Evolutionary conservation across 345 rosid genomes (phyloP).

Genomic region (Boechera stricta): DNA sequence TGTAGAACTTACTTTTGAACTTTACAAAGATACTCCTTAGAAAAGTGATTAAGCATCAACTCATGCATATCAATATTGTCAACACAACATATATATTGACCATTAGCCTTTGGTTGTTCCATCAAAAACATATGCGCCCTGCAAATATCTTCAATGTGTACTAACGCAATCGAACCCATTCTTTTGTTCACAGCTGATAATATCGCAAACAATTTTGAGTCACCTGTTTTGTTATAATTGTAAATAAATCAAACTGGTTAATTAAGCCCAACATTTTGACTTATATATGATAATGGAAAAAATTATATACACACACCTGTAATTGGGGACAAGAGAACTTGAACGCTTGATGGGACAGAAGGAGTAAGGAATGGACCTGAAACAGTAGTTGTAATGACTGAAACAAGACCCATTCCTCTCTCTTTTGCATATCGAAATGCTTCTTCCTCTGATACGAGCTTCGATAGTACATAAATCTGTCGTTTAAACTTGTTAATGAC

Average conservation of each 20-base stretch:
- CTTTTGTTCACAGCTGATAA: slow-evolving; percentile 68
- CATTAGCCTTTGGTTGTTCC: slow-evolving; percentile 63
- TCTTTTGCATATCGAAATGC: slow-evolving; percentile 72
- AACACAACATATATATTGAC: slow-evolving; percentile 69
- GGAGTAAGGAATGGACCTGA: slow-evolving; percentile 76
- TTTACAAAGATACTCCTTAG: slow-evolving; percentile 41
- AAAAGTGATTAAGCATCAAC: slow-evolving; percentile 50
- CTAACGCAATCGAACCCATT: slow-evolving; percentile 80
- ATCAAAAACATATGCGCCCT: slow-evolving; percentile 72
- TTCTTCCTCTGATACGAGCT: slow-evolving; percentile 74
- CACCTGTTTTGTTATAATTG: slow-evolving; percentile 50
- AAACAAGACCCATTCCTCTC: slow-evolving; percentile 66
- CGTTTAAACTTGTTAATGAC: neutral
- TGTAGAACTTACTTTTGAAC: slow-evolving; percentile 46
- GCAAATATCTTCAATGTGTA: slow-evolving; percentile 83
- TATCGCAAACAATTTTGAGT: slow-evolving; percentile 57
- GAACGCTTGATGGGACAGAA: slow-evolving; percentile 73
- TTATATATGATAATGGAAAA: neutral
- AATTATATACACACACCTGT: slow-evolving; percentile 50
- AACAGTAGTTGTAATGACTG: slow-evolving; percentile 73
- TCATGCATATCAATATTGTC: slow-evolving; percentile 51
- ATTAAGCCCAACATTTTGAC: neutral
- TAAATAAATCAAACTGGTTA: neutral
- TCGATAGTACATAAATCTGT: slow-evolving; percentile 76
- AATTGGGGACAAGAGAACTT: slow-evolving; percentile 73